Percentiles rank a stretch among this genome's conserved stretches.
Evolutionary conservation across 176 grass and related monocot species (phyloP).

Genomic region (Pontederia crassipes): DNA sequence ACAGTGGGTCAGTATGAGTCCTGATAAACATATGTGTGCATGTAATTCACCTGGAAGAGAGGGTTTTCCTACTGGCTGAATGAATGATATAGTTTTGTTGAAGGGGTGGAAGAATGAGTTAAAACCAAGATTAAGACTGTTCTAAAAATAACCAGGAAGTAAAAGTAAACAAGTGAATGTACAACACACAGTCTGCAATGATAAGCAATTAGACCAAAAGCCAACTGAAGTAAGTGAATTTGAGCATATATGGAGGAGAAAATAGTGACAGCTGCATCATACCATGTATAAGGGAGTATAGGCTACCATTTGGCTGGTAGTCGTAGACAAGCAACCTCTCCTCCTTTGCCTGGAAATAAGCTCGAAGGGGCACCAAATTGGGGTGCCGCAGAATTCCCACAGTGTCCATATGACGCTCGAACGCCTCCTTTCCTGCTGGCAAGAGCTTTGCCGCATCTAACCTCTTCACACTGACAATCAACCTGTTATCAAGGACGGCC

Average conservation of each 20-base stretch:
- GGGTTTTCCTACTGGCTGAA: no score
- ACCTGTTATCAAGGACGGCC: conserved; percentile 54
- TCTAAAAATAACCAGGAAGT: no score
- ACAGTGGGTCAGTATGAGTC: no score
- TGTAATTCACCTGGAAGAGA: no score
- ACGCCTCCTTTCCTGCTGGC: conserved; percentile 41
- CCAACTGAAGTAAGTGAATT: not conserved
- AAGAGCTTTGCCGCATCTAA: conserved; percentile 62
- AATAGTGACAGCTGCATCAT: not conserved
- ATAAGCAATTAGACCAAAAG: not conserved
- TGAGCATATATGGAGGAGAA: not conserved
- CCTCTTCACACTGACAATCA: conserved; percentile 81
- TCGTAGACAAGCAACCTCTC: conserved; percentile 90
- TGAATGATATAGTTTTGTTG: no score
- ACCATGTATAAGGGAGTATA: conserved; percentile 81
- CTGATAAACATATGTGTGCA: no score
- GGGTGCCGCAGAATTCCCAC: conserved; percentile 75
- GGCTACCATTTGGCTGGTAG: conserved; percentile 89
- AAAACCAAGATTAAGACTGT: no score
- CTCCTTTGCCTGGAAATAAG: conserved; percentile 94
- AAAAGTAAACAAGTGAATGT: no score
- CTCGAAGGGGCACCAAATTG: conserved; percentile 64
- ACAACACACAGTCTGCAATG: not conserved
- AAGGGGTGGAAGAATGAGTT: no score
- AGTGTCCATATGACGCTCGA: conserved; percentile 81